Conservation (phyloP, 345 rosid species). For the Camelina neglecta region DNA sequence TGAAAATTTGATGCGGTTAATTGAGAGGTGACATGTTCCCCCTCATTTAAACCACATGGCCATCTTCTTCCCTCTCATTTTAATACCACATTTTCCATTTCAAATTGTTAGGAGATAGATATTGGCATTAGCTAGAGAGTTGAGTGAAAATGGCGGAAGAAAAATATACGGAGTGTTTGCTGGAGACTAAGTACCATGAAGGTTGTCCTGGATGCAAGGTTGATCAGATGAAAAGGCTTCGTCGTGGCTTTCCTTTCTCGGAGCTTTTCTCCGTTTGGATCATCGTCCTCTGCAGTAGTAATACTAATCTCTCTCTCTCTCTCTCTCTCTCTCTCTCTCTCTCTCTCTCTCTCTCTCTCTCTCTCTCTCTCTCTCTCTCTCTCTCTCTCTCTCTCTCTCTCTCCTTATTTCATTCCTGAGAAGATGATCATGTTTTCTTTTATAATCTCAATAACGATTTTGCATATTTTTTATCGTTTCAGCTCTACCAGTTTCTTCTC, state of each 20-base stretch:
- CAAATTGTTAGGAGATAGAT: too few relatives aligned
- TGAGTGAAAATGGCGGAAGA: conserved; percentile 32
- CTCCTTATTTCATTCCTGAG: background rate
- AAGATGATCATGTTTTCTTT: background rate
- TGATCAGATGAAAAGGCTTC: conserved; percentile 60
- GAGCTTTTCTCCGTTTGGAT: conserved; percentile 71
- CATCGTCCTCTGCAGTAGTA: conserved; percentile 73
- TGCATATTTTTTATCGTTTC: conserved; percentile 26
- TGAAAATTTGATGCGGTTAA: too few relatives aligned
- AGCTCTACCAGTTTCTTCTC: conserved; percentile 88
- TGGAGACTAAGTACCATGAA: conserved; percentile 62
- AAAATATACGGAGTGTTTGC: conserved; percentile 50
- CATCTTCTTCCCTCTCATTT: too few relatives aligned
- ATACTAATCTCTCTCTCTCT: too few relatives aligned
- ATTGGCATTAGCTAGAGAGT: too few relatives aligned
- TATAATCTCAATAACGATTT: background rate
- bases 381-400: background rate
- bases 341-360: background rate
- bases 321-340: background rate
- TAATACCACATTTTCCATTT: too few relatives aligned
- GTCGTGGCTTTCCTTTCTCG: conserved; percentile 62
- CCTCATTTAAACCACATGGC: too few relatives aligned
- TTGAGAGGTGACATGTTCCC: too few relatives aligned
- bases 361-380: background rate
- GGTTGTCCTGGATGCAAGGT: conserved; percentile 85